phyloP scores from a whole-genome alignment of 306 rosid genomes.

The Leucaena leucocephala region DNA sequence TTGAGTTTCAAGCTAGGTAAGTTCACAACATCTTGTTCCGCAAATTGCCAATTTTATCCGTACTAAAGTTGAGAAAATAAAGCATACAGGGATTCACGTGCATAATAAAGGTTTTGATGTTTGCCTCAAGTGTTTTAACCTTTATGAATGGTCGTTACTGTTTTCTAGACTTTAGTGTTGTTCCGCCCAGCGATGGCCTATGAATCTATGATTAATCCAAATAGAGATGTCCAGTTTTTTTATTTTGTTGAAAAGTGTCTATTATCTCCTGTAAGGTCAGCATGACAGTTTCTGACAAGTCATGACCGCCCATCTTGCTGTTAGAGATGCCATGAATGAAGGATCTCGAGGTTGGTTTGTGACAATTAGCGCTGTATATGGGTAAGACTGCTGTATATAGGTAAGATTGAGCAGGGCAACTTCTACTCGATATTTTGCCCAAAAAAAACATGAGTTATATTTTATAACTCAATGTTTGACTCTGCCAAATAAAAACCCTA shows the following conservation, averaged over 20 bases:
- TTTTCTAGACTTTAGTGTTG: slow-evolving; percentile 24
- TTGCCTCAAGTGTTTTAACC: background rate
- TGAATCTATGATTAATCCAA: background rate
- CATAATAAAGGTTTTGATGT: slow-evolving; percentile 29
- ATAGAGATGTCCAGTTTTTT: background rate
- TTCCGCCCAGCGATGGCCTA: background rate
- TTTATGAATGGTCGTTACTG: background rate
- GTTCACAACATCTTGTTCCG: slow-evolving; percentile 36
- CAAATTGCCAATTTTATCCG: slow-evolving; percentile 41
- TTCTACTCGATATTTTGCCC: too few species aligned
- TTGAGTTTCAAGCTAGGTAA: slow-evolving; percentile 42
- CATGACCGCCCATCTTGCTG: slow-evolving; percentile 14
- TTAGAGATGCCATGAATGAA: background rate
- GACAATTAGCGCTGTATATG: too few species aligned
- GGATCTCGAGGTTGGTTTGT: background rate
- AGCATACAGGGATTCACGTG: slow-evolving; percentile 51
- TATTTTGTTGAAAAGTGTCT: background rate
- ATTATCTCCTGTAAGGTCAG: background rate
- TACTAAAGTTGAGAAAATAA: slow-evolving; percentile 54
- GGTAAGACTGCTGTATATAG: too few species aligned
- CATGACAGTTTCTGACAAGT: slow-evolving; percentile 28
- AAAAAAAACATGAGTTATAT: too few species aligned
- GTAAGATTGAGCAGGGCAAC: too few species aligned
- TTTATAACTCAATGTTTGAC: too few species aligned
- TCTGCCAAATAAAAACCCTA: too few species aligned